Conservation (phyloP, 768 basidiomycete genomes). For the Crucibulum laeve region DNA sequence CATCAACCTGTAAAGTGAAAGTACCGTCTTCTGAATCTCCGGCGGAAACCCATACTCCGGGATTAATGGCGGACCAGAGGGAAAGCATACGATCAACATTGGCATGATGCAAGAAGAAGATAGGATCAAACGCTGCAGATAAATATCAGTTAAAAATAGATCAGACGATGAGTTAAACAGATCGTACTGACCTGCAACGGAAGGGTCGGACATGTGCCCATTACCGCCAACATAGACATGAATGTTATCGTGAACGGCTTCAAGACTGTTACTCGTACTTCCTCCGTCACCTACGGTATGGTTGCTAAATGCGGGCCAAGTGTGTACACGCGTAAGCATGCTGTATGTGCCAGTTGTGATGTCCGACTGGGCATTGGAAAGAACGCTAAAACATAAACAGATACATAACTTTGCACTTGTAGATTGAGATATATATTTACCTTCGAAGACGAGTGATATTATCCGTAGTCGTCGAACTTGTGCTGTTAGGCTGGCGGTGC, state of each 20-base stretch:
- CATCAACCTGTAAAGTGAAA: constrained; percentile 23
- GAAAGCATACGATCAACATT: constrained; percentile 52
- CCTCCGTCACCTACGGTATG: constrained; percentile 31
- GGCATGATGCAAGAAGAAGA: constrained; percentile 51
- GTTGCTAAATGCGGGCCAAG: constrained; percentile 45
- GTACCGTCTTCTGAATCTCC: constrained; percentile 24
- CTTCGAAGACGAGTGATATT: constrained; percentile 21
- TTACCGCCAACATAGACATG: constrained; percentile 39
- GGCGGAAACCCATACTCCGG: constrained; percentile 29
- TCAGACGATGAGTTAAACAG: not conserved
- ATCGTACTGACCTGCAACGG: constrained; percentile 31
- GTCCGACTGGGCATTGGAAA: constrained; percentile 18
- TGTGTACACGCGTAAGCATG: constrained; percentile 29
- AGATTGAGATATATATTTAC: constrained; percentile 12
- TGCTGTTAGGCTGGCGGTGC: constrained; percentile 24
- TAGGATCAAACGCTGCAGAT: constrained; percentile 43
- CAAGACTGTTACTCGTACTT: constrained; percentile 41
- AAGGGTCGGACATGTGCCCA: constrained; percentile 37
- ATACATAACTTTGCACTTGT: not conserved
- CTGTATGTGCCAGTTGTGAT: constrained; percentile 28
- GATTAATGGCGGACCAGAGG: constrained; percentile 46
- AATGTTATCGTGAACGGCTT: constrained; percentile 44
- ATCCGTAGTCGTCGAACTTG: constrained; percentile 19
- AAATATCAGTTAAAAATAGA: not conserved
- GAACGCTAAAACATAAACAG: constrained; percentile 10